Evolutionary conservation across 176 grass and related monocot species (phyloP).

Genomic region (Aegilops longissima): DNA sequence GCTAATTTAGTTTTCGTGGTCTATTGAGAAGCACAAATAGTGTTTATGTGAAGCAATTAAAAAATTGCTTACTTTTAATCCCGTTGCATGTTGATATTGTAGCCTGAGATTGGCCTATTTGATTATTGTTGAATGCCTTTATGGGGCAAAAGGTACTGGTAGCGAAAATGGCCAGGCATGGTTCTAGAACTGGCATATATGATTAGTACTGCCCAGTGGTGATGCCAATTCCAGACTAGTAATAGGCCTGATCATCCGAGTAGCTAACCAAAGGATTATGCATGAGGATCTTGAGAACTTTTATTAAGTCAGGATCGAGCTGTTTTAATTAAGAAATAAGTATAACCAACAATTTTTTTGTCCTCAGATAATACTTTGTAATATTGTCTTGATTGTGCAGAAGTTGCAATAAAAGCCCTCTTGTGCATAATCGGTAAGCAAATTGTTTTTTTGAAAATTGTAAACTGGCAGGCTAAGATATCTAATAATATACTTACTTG

Average conservation of each 20-base stretch:
- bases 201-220: not conserved
- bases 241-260: not conserved
- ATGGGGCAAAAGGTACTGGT: not conserved
- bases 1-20: not conserved
- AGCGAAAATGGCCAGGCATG: not conserved
- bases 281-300: not conserved
- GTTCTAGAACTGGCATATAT: not conserved
- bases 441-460: not conserved
- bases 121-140: not conserved
- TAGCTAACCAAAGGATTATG: not conserved
- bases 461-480: not conserved
- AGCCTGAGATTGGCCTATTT: not conserved
- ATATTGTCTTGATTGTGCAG: not conserved
- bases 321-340: not conserved
- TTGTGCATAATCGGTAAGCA: not conserved
- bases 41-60: not conserved
- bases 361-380: not conserved
- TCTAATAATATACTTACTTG: not conserved
- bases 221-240: not conserved
- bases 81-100: not conserved
- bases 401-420: not conserved
- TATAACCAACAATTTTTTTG: not conserved
- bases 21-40: not conserved
- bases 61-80: not conserved
- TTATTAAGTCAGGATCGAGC: not conserved